phyloP scores from a whole-genome alignment of 179 eudicot genomes.

The Camellia oleifera region DNA sequence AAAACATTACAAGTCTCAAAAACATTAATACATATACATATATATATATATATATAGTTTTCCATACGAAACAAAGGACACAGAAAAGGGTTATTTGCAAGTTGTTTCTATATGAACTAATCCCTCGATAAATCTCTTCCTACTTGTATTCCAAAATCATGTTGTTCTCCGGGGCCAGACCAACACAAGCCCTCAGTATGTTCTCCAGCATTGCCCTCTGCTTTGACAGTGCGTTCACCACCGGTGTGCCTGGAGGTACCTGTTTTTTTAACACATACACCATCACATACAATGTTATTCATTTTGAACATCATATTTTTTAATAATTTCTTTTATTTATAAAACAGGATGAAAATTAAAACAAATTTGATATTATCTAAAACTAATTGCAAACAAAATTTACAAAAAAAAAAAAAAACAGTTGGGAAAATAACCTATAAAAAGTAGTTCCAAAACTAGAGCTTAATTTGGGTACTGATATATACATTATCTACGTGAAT shows the following conservation, averaged over 20 bases:
- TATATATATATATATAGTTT: too few species aligned
- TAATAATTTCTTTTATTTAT: too few species aligned
- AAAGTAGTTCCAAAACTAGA: too few species aligned
- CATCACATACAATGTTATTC: background rate
- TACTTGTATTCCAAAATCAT: constrained; percentile 93
- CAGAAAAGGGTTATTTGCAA: background rate
- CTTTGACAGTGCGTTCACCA: constrained; percentile 92
- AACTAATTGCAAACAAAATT: too few species aligned
- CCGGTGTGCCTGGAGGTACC: constrained; percentile 99
- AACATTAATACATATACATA: background rate
- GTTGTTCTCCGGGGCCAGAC: constrained; percentile 95
- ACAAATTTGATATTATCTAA: too few species aligned
- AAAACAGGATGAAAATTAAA: too few species aligned
- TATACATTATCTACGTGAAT: too few species aligned
- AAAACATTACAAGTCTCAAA: background rate
- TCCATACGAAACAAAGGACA: background rate
- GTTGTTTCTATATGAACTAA: background rate
- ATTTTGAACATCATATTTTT: too few species aligned
- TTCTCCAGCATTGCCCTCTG: constrained; percentile 99
- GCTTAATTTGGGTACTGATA: too few species aligned
- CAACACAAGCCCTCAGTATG: constrained; percentile 95
- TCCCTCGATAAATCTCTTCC: background rate
- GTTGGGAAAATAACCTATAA: too few species aligned
- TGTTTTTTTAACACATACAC: constrained; percentile 16
- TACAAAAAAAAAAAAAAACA: too few species aligned